A percentile compares a stretch with the other conserved stretches of the same genome.
Evolutionary conservation across 2,329 filamentous ascomycete genomes (phyloP).

Genomic region (Dactylellina haptotyla): DNA sequence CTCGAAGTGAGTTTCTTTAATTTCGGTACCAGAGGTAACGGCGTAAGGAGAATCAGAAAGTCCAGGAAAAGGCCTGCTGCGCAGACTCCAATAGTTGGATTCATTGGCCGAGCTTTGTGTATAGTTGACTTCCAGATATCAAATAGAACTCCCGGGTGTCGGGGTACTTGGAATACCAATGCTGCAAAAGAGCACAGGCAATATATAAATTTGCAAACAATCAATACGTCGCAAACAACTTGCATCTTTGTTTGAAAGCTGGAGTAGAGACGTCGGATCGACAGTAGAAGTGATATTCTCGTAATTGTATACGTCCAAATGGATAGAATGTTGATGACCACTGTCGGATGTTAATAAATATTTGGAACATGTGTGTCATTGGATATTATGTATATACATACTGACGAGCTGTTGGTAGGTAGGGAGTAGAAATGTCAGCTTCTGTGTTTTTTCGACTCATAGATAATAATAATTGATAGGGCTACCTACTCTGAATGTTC

Average conservation of each 20-base stretch:
- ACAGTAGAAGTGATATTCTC: conserved; percentile 38
- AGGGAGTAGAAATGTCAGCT: neutral
- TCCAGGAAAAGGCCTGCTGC: conserved; percentile 38
- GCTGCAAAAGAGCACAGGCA: conserved; percentile 32
- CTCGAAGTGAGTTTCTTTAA: conserved; percentile 25
- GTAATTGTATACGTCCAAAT: conserved; percentile 51
- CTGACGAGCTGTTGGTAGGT: conserved; percentile 47
- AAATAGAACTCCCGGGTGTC: conserved; percentile 43
- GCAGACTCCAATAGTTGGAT: conserved; percentile 40
- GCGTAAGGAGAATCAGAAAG: conserved; percentile 44
- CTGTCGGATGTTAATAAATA: conserved; percentile 12
- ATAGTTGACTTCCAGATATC: conserved; percentile 47
- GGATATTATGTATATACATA: conserved; percentile 12
- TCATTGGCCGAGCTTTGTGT: conserved; percentile 41
- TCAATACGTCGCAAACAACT: conserved; percentile 37
- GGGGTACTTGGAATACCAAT: conserved; percentile 43
- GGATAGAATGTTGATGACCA: conserved; percentile 38
- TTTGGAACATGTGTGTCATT: neutral
- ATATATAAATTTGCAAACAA: conserved; percentile 45
- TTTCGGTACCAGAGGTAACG: conserved; percentile 37
- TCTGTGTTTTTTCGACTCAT: neutral
- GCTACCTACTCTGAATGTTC: conserved; percentile 34
- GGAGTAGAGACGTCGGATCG: conserved; percentile 46
- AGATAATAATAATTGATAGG: neutral
- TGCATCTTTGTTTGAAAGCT: conserved; percentile 46